A percentile compares a stretch with the other conserved stretches of the same genome.
Conservation (phyloP, 2,329 filamentous ascomycete genomes). For the Elsinoe australis region DNA sequence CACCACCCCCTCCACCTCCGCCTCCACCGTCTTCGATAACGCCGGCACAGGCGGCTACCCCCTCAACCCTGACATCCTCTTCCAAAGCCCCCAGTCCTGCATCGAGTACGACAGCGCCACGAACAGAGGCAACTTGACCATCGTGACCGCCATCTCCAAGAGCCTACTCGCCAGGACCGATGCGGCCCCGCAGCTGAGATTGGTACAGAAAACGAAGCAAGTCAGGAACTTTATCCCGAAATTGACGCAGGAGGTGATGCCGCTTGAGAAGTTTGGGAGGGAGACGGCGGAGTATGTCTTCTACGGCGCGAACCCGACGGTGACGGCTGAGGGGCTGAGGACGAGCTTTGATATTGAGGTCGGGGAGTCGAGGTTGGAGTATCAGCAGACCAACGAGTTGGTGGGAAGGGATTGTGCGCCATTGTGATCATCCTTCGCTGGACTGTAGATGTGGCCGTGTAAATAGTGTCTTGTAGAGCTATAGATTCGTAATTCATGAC, state of each 20-base stretch:
- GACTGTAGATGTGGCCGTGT: no score
- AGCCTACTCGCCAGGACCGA: neutral
- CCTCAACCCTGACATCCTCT: constrained; percentile 7
- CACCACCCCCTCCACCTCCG: neutral
- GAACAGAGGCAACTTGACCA: neutral
- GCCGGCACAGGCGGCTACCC: constrained; percentile 12
- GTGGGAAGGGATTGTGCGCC: neutral
- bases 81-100: constrained; percentile 1
- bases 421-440: no score
- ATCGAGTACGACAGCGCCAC: neutral
- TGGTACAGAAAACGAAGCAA: neutral
- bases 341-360: constrained; percentile 3
- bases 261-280: neutral
- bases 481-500: no score
- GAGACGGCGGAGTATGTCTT: constrained; percentile 4
- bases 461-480: neutral
- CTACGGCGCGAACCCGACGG: neutral
- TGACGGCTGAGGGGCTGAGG: neutral
- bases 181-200: neutral
- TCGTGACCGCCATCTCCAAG: constrained; percentile 3
- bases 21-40: neutral
- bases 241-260: neutral
- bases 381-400: neutral
- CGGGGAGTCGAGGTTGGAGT: neutral
- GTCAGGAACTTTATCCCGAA: constrained; percentile 6